phyloP scores from a whole-genome alignment of 257 asterid genomes.

The Solanum ossicruentum region DNA sequence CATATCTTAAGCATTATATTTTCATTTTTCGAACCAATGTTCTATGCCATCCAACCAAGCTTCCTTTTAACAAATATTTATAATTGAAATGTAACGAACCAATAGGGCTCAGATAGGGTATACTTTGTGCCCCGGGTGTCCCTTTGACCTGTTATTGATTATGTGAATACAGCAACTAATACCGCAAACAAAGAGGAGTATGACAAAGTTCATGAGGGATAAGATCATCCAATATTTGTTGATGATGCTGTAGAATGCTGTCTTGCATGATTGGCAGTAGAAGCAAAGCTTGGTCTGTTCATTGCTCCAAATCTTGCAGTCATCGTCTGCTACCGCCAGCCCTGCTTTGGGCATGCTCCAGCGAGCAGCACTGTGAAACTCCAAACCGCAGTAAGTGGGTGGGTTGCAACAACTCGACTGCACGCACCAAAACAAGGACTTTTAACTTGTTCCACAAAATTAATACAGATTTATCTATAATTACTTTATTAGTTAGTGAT shows the following conservation, averaged over 20 bases:
- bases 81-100: neutral
- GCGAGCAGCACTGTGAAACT: constrained; percentile 28
- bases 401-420: constrained; percentile 67
- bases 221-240: constrained; percentile 23
- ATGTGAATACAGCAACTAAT: constrained; percentile 36
- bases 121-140: neutral
- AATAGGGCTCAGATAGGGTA: neutral
- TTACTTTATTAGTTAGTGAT: too few relatives aligned
- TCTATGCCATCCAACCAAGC: neutral
- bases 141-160: constrained; percentile 1
- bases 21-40: too few relatives aligned
- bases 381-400: constrained; percentile 29
- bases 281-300: constrained; percentile 29
- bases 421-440: neutral
- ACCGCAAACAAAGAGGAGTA: constrained; percentile 18
- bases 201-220: constrained; percentile 15
- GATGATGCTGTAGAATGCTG: constrained; percentile 12
- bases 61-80: neutral
- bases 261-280: constrained; percentile 38
- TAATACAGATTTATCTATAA: too few relatives aligned
- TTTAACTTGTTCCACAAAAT: too few relatives aligned
- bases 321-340: constrained; percentile 10
- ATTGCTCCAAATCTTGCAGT: constrained; percentile 43
- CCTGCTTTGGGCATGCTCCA: constrained; percentile 29
- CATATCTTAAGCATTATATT: too few relatives aligned